These are phyloP conservation scores for Papilionanthe hybrid DNA, from an alignment of 116 monocot species.

Conservation along the genomic window DNA sequence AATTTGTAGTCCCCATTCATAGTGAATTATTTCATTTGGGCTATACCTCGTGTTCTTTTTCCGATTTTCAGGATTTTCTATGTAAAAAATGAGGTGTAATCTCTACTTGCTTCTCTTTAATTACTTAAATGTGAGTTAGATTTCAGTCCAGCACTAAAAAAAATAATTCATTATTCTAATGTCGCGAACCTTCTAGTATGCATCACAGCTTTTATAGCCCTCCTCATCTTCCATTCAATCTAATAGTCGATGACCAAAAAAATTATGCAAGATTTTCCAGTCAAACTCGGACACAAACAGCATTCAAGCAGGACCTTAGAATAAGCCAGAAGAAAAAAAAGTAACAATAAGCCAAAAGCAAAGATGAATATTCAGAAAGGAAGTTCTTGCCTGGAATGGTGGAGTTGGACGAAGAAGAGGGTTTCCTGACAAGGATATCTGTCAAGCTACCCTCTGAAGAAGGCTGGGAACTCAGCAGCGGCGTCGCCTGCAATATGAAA, in stretches of 20 bases:
- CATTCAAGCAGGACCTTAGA: background rate
- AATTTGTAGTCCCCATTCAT: no score
- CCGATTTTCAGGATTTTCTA: no score
- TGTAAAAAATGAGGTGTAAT: no score
- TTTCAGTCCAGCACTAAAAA: no score
- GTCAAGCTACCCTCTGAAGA: conserved; percentile 35
- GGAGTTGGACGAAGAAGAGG: conserved; percentile 16
- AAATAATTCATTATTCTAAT: no score
- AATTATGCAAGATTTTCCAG: background rate
- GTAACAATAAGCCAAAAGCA: background rate
- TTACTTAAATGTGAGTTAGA: no score
- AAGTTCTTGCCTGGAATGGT: conserved; percentile 20
- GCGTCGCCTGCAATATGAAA: conserved; percentile 23
- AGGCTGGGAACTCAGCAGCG: conserved; percentile 33
- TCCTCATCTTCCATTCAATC: background rate
- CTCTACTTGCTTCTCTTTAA: no score
- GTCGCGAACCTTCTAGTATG: no score
- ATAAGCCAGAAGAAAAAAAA: background rate
- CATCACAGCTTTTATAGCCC: background rate
- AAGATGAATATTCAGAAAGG: background rate
- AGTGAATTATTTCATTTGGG: no score
- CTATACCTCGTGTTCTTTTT: no score
- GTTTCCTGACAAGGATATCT: conserved; percentile 42
- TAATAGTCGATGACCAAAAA: background rate
- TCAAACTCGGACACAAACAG: background rate